These are phyloP conservation scores for Leccinum pellstonianum DNA, from an alignment of 768 basidiomycete species.

Conservation along the genomic window DNA sequence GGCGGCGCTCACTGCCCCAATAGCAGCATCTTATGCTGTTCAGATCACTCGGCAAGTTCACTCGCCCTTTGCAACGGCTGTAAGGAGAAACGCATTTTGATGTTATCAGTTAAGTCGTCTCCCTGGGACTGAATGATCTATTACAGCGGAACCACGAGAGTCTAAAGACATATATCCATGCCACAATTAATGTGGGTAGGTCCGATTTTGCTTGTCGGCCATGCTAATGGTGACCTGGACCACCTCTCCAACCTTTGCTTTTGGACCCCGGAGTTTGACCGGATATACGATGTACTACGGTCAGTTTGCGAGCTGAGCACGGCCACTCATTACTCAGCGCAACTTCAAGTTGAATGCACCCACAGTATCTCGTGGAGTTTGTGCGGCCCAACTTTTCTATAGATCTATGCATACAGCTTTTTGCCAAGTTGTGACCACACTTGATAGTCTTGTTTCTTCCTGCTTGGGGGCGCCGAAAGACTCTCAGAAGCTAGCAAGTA, in stretches of 20 bases:
- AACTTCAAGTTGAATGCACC: background rate
- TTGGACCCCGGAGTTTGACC: background rate
- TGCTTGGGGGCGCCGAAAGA: background rate
- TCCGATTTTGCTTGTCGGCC: background rate
- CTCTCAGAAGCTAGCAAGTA: background rate
- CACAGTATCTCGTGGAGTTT: slow-evolving; percentile 22
- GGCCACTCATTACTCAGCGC: background rate
- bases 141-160: slow-evolving; percentile 4
- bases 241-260: background rate
- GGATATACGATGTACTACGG: background rate
- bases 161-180: background rate
- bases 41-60: background rate
- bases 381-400: slow-evolving; percentile 17
- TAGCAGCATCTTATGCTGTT: background rate
- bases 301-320: background rate
- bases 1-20: background rate
- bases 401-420: background rate
- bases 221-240: background rate
- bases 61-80: background rate
- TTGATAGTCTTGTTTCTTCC: background rate
- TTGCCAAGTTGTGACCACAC: background rate
- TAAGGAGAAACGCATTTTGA: background rate
- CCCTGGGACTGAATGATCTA: background rate
- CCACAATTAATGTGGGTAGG: background rate
- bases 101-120: background rate